Base-by-base conservation (phyloP, 116 monocot species). In the Dioscorea cayenensis region DNA sequence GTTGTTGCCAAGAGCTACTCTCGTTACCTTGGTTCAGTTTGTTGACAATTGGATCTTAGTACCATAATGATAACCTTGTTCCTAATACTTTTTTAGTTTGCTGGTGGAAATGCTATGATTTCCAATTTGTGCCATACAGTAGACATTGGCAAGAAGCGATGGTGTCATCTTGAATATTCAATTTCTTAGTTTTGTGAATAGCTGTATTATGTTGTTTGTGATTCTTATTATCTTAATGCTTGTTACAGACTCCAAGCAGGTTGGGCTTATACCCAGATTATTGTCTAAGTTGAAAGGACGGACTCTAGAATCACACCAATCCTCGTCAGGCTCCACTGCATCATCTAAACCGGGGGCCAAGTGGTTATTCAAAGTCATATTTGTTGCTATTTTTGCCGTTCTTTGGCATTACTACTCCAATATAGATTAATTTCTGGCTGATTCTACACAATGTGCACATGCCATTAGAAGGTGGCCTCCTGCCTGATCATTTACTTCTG, bases 331-430 rank as follows among this genome's bases (percentile, higher is more conserved):
- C 14, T 3, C 35, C 3, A 28, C 51, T 36, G 60, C 75, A 32
- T 55, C 52, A 3, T 48, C 69, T 14, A 48, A 63, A 8, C 11
- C 28, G 19, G 52, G 68, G 25, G 28, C 50, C 51, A 72, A 68
- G 29, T 18, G 50, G 51, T 65, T 81, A 49, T 63, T 77, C 28
- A 77, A 81, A 49, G 69, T 77, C n/a, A 1, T 77, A 64, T 5
- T 43, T n/a, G 77, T 81, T 50, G 81, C 73, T 50, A 19, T 76
- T 29, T 28, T 76, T 64, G 81, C 77, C 3, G 69, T 81, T 17
- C 1, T 77, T 55, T 76, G 72, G 63, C 72, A 77, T 64, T 81
- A 69, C 69, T 81, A 69, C 72, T 66, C 72, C 28, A 72, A 63
- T 68, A 66, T 70, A 4, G 5, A 66, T 29, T 75, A 52, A 72